Percentiles rank a stretch among this genome's conserved stretches.
Conservation (phyloP, 1,284 basidiomycete genomes). For the Rhizoctonia solani region DNA sequence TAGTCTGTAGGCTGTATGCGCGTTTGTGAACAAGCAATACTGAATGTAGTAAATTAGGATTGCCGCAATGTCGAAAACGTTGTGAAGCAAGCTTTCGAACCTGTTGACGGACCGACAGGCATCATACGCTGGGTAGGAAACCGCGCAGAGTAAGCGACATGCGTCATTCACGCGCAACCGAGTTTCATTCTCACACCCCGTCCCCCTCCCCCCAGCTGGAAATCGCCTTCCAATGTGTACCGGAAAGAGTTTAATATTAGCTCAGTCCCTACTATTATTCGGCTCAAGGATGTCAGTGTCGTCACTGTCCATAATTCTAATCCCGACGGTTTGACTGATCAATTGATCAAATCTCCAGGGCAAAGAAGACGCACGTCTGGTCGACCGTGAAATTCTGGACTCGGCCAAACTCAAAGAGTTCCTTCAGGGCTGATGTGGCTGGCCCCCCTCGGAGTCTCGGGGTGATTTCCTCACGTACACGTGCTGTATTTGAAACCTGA, state of each 20-base stretch:
- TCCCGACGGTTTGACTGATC: neutral
- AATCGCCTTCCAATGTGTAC: slow-evolving; percentile 34
- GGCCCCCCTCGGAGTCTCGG: no score
- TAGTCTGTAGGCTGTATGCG: slow-evolving; percentile 9
- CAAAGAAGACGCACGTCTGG: slow-evolving; percentile 35
- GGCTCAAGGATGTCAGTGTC: slow-evolving; percentile 32
- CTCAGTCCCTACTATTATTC: slow-evolving; percentile 37
- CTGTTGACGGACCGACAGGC: slow-evolving; percentile 28
- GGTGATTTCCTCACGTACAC: no score
- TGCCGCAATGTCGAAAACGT: slow-evolving; percentile 36
- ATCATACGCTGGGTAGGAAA: slow-evolving; percentile 38
- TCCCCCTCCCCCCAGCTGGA: slow-evolving; percentile 36
- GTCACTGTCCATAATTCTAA: neutral
- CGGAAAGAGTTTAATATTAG: slow-evolving; percentile 35
- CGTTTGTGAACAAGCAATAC: no score
- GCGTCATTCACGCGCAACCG: neutral
- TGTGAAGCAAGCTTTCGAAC: slow-evolving; percentile 36
- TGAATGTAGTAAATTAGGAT: slow-evolving; percentile 27
- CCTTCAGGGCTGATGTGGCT: slow-evolving; percentile 14
- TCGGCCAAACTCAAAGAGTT: slow-evolving; percentile 35
- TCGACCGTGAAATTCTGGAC: slow-evolving; percentile 36
- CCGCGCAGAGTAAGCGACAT: slow-evolving; percentile 30
- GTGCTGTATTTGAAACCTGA: no score
- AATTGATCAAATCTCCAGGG: slow-evolving; percentile 17
- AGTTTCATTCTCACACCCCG: neutral